Evolutionary conservation across 164 flowering plant genomes (phyloP).

Genomic region (Stephania yunnanensis): DNA sequence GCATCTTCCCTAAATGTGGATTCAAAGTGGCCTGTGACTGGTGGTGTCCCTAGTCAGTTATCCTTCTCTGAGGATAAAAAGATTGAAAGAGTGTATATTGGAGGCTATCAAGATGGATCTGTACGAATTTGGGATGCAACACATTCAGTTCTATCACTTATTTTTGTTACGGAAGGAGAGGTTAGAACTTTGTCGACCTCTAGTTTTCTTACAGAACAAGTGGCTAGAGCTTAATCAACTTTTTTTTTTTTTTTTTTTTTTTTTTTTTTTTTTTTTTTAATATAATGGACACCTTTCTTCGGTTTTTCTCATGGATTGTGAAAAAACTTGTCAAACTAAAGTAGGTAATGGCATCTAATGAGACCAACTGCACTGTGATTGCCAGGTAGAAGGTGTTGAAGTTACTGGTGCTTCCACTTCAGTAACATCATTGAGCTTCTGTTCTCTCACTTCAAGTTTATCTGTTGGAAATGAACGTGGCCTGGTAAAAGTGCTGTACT

Average conservation of each 20-base stretch:
- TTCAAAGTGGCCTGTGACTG: conserved; percentile 69
- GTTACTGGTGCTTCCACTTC: conserved; percentile 44
- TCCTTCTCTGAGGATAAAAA: conserved; percentile 27
- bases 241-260: not conserved
- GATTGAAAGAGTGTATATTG: conserved; percentile 45
- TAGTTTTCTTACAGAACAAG: conserved; percentile 24
- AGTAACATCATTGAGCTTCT: conserved; percentile 60
- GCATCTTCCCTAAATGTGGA: conserved; percentile 18
- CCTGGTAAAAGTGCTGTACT: conserved; percentile 49
- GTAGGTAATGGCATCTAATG: conserved; percentile 6
- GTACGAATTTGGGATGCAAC: conserved; percentile 81
- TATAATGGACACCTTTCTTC: conserved; percentile 6
- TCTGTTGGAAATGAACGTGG: conserved; percentile 82
- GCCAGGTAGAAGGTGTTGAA: conserved; percentile 51
- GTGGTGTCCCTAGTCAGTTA: conserved; percentile 56
- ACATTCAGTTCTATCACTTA: conserved; percentile 48
- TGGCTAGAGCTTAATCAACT: conserved; percentile 41
- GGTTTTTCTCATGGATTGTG: not conserved
- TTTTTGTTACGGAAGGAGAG: conserved; percentile 46
- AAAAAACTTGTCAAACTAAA: not conserved
- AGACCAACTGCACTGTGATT: conserved; percentile 14
- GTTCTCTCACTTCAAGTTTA: conserved; percentile 38
- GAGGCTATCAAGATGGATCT: conserved; percentile 84
- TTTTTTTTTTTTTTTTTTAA: not conserved
- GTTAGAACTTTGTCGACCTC: conserved; percentile 32